Evolutionary conservation across 176 grass and related monocot genomes (phyloP).

Genomic region (Oryza glaberrima): DNA sequence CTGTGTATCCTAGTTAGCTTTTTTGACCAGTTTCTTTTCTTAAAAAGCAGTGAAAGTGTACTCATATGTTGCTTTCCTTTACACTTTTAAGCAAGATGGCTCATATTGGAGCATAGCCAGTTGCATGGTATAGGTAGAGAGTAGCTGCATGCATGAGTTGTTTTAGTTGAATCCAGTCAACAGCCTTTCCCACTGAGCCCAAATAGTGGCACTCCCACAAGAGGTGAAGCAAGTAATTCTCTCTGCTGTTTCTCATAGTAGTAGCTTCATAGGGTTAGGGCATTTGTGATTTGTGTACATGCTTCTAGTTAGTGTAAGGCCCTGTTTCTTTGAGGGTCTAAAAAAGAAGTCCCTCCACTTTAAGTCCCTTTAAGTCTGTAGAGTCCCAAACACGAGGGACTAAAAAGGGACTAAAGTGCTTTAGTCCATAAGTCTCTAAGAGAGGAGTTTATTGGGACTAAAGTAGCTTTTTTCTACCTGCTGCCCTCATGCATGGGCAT

Average conservation of each 20-base stretch:
- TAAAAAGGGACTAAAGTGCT: no score
- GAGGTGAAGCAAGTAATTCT: slow-evolving; percentile 8
- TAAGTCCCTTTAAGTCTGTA: no score
- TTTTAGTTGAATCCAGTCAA: slow-evolving; percentile 17
- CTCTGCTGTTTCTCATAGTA: neutral
- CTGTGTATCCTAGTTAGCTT: slow-evolving; percentile 30
- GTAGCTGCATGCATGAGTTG: slow-evolving; percentile 6
- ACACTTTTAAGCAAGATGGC: slow-evolving; percentile 34
- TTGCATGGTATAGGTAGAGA: neutral
- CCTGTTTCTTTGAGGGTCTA: no score
- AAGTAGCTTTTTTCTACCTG: no score
- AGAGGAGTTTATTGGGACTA: no score
- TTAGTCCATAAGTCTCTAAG: no score
- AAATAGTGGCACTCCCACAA: neutral
- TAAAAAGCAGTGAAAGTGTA: slow-evolving; percentile 56
- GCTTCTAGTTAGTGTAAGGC: neutral
- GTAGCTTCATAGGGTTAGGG: neutral
- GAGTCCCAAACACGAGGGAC: no score
- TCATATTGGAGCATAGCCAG: slow-evolving; percentile 20
- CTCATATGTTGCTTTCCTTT: slow-evolving; percentile 11
- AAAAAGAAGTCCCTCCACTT: no score
- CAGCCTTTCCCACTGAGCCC: slow-evolving; percentile 3
- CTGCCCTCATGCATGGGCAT: no score
- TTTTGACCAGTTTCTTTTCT: slow-evolving; percentile 53
- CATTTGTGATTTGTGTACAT: neutral